Base-by-base conservation (phyloP, 441 rosid species). In the Omphalea diandra region DNA sequence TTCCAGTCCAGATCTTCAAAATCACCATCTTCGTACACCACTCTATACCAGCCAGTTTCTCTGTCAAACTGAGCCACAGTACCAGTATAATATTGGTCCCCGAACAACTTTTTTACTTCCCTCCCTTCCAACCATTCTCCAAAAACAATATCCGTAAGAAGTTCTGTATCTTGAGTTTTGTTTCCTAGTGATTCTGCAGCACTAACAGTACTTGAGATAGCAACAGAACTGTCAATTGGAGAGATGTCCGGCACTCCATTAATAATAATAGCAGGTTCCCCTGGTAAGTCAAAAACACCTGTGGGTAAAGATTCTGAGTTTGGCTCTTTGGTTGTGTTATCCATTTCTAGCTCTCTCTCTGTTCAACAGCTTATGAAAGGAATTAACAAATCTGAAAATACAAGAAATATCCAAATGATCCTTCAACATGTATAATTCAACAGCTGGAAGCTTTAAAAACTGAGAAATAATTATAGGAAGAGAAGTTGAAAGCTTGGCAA, bases 81-180 rank as follows among this genome's bases (percentile, higher is more conserved):
- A 3, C 94, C 90, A 1, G 74, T 58, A 73, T 82, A 90, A 73
- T 83, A 82, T 6, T 38, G 61, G 14, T 76, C 83, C 62, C 75
- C 87, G 66, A 91, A 91, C 79, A 82, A 67, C 67, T 90, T 94
- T 52, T 47, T 73, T 50, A 91, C 95, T 76, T 86, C 79, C 76
- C 98, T 85, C 65, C 97, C 97, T 79, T 80, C 89, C 66, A 94
- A 67, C 97, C 98, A 91, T 68, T 82, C 87, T 17, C 97, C 97
- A 1, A 84, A 83, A 71, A 85, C 85, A 44, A 77, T 27, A 60
- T 68, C 72, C 47, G 68, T 76, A 9, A 69, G 77, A 33, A 80
- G 32, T 41, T 75, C 63, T 29, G 75, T 73, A 43, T 75, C 81
- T 27, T 12, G 12, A 71, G 83, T 83, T 33, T 77, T 47, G 47